Base-by-base conservation (phyloP, 2,329 filamentous ascomycete genomes). In the Berkeleyomyces basicola region DNA sequence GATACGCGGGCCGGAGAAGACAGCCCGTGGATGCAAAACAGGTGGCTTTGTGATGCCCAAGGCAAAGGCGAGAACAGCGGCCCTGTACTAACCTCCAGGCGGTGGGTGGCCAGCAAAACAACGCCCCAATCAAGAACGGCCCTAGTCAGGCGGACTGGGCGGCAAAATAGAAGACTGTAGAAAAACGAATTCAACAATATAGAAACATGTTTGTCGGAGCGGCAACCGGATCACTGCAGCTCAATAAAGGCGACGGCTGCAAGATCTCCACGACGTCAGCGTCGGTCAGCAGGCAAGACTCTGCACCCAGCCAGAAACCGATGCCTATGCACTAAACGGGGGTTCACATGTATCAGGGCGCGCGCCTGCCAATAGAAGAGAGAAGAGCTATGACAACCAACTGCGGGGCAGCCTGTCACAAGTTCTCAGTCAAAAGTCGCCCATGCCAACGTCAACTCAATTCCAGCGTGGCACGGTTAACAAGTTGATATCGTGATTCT, bases 161-260 rank as follows among this genome's bases (percentile, higher is more conserved):
- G 49, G n/a, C 31, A 53, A 11, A 55, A 4, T 37, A 39, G 7
- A 39, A 55, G n/a, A 55, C 51, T 55, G 33, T 36, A 7, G 36
- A 4, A 55, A 55, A 55, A 55, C 23, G 33, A 55, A 55, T 55
- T 55, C 51, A 55, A 55, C 33, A 55, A 55, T 55, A 39, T 55
- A 39, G 51, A 55, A 55, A 55, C 33, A 55, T 55, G 51, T 55
- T 49, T 10, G 46, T 55, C 51, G 51, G 39, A 14, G 39, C 39
- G 33, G 51, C 23, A 31, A 55, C 51, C 51, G 51, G 51, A 55
- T 37, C n/a, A 14, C 36, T 55, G 51, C 51, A 55, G 33, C 51
- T 37, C 51, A 55, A 55, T 55, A 36, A 36, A 55, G 51, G 51
- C 51, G 36, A 55, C 31, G 33, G 51, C 7, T 4, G 51, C 7